Evolutionary conservation across 176 grass and related monocot species (phyloP).

Genomic region (Eremochloa ophiuroides): DNA sequence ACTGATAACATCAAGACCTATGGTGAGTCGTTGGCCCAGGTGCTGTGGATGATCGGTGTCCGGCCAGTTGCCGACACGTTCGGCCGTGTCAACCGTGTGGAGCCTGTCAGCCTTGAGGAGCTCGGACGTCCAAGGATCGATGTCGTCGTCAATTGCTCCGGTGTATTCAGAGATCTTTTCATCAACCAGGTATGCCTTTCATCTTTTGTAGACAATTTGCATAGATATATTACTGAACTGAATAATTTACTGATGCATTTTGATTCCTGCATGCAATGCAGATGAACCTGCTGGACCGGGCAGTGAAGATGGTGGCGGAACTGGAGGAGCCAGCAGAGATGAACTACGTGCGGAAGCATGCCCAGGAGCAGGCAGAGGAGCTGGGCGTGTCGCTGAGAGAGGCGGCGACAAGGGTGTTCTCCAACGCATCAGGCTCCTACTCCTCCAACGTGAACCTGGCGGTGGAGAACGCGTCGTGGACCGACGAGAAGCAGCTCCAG

Average conservation of each 20-base stretch:
- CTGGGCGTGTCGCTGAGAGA: slow-evolving; percentile 73
- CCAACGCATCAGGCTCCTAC: slow-evolving; percentile 96
- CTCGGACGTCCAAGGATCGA: slow-evolving; percentile 91
- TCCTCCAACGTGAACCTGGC: slow-evolving; percentile 95
- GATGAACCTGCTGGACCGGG: slow-evolving; percentile 96
- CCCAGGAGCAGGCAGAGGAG: slow-evolving; percentile 79
- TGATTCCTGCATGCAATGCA: slow-evolving; percentile 51
- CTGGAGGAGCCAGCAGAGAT: slow-evolving; percentile 87
- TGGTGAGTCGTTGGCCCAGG: slow-evolving; percentile 89
- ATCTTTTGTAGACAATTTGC: not conserved
- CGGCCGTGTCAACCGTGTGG: slow-evolving; percentile 92
- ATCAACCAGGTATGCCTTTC: slow-evolving; percentile 89
- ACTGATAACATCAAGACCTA: slow-evolving; percentile 99
- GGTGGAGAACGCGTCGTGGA: slow-evolving; percentile 97
- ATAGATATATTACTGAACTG: not conserved
- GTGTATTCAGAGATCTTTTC: slow-evolving; percentile 98
- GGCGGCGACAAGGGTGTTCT: slow-evolving; percentile 94
- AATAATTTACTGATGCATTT: slow-evolving; percentile 7
- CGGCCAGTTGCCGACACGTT: slow-evolving; percentile 74
- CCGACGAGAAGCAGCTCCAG: slow-evolving; percentile 94
- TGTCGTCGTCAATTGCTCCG: slow-evolving; percentile 96
- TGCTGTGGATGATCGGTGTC: slow-evolving; percentile 96
- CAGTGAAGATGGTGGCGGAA: slow-evolving; percentile 95
- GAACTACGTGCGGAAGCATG: slow-evolving; percentile 97
- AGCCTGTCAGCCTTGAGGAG: slow-evolving; percentile 88